A percentile compares a stretch with the other conserved stretches of the same genome.
Conservation (phyloP, 495 filamentous ascomycete genomes). For the Darksidea phi region DNA sequence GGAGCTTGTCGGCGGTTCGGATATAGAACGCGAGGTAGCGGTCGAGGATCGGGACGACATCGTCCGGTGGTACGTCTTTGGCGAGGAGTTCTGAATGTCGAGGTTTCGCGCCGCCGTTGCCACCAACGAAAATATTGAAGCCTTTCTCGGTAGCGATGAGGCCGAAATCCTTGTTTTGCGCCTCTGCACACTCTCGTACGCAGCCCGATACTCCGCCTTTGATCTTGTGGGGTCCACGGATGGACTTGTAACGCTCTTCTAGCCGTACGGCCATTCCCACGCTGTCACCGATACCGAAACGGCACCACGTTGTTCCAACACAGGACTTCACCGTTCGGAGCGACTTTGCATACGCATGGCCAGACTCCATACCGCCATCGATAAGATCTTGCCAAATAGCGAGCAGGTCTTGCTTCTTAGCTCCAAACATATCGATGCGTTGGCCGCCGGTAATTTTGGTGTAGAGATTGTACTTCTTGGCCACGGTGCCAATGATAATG, state of each 20-base stretch:
- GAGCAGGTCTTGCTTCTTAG: constrained; percentile 85
- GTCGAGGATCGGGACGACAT: constrained; percentile 84
- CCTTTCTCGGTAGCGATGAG: constrained; percentile 93
- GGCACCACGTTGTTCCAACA: constrained; percentile 92
- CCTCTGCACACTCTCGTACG: constrained; percentile 91
- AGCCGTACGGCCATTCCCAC: constrained; percentile 95
- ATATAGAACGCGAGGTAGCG: constrained; percentile 97
- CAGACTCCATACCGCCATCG: constrained; percentile 90
- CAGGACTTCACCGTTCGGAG: constrained; percentile 92
- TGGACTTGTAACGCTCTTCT: constrained; percentile 93
- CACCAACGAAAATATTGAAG: constrained; percentile 91
- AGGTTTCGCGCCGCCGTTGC: constrained; percentile 90
- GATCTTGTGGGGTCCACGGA: constrained; percentile 88
- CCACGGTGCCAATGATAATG: constrained; percentile 83
- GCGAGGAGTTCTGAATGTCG: constrained; percentile 83
- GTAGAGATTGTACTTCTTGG: constrained; percentile 85
- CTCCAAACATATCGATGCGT: constrained; percentile 94
- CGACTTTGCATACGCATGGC: constrained; percentile 92
- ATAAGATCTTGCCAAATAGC: constrained; percentile 86
- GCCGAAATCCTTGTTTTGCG: constrained; percentile 95
- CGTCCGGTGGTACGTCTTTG: constrained; percentile 83
- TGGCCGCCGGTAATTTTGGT: constrained; percentile 96
- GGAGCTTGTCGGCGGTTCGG: constrained; percentile 90
- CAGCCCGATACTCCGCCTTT: constrained; percentile 92
- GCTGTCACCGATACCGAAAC: constrained; percentile 90